phyloP scores from a whole-genome alignment of 2,329 filamentous ascomycete genomes.

The Pestalotiopsis sp. region DNA sequence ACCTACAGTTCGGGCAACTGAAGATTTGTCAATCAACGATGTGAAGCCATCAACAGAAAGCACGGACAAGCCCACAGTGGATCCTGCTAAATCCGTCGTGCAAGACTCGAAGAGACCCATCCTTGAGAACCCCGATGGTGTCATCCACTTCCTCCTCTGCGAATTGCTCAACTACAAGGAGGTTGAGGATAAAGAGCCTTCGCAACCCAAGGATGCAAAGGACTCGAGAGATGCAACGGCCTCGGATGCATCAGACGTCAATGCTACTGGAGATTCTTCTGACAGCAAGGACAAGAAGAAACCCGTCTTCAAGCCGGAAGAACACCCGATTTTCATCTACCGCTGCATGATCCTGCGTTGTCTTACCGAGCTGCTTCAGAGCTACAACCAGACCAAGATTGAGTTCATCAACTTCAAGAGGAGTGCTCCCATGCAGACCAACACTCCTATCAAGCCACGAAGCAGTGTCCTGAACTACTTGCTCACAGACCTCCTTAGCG shows the following conservation, averaged over 20 bases:
- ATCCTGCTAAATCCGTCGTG: slow-evolving; percentile 61
- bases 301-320: slow-evolving; percentile 81
- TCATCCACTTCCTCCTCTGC: slow-evolving; percentile 91
- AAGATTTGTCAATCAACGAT: slow-evolving; percentile 51
- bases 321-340: slow-evolving; percentile 96
- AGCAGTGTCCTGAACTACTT: slow-evolving; percentile 94
- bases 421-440: slow-evolving; percentile 79
- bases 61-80: slow-evolving; percentile 62
- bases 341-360: slow-evolving; percentile 94
- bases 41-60: slow-evolving; percentile 64
- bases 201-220: slow-evolving; percentile 39
- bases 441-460: slow-evolving; percentile 90
- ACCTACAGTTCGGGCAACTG: slow-evolving; percentile 48
- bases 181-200: slow-evolving; percentile 80
- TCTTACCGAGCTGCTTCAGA: slow-evolving; percentile 84
- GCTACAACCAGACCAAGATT: slow-evolving; percentile 92
- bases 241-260: slow-evolving; percentile 35
- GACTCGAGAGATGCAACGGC: slow-evolving; percentile 41
- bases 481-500: slow-evolving; percentile 73
- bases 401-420: slow-evolving; percentile 99
- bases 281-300: slow-evolving; percentile 68
- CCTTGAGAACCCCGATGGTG: slow-evolving; percentile 90
- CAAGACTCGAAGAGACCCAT: slow-evolving; percentile 78
- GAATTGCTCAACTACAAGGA: slow-evolving; percentile 91
- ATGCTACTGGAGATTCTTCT: slow-evolving; percentile 25